These are phyloP conservation scores for Leucaena leucocephala DNA, from an alignment of 306 rosid species.

Conservation along the genomic window DNA sequence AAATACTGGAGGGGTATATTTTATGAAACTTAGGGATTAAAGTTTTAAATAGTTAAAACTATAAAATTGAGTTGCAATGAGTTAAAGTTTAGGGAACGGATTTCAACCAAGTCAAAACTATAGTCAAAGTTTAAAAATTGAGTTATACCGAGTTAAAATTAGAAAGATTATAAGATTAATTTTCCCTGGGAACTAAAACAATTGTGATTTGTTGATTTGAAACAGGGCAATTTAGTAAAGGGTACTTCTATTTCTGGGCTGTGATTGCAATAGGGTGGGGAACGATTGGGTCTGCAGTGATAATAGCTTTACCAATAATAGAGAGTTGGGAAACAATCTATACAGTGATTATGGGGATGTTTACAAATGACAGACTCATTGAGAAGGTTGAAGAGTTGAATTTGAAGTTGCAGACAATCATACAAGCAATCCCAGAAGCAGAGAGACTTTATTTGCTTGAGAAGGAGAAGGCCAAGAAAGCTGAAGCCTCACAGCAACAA, in stretches of 20 bases:
- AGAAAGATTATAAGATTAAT: too few relatives aligned
- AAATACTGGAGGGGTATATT: too few relatives aligned
- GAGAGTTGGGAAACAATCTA: conserved; percentile 83
- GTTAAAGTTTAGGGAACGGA: too few relatives aligned
- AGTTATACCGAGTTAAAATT: too few relatives aligned
- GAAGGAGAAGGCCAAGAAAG: conserved; percentile 65
- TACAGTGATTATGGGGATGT: conserved; percentile 62
- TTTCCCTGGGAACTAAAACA: too few relatives aligned
- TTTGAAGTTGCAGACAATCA: conserved; percentile 63
- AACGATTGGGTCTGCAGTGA: conserved; percentile 73
- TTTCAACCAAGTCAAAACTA: too few relatives aligned
- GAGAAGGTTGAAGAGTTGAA: conserved; percentile 75
- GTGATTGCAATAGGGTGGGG: conserved; percentile 94
- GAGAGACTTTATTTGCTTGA: conserved; percentile 70
- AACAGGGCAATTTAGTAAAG: conserved; percentile 70
- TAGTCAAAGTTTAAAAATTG: too few relatives aligned
- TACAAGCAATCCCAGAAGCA: conserved; percentile 76
- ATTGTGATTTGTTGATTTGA: conserved; percentile 20
- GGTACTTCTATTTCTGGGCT: conserved; percentile 87
- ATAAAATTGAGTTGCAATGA: too few relatives aligned
- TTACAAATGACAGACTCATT: conserved; percentile 78
- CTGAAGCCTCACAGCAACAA: conserved; percentile 39
- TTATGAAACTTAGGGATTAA: too few relatives aligned
- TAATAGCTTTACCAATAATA: conserved; percentile 65
- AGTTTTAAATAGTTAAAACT: too few relatives aligned